A percentile compares a stretch with the other conserved stretches of the same genome.
Conservation (phyloP, 2,329 filamentous ascomycete genomes). For the Diaporthe ilicicola region DNA sequence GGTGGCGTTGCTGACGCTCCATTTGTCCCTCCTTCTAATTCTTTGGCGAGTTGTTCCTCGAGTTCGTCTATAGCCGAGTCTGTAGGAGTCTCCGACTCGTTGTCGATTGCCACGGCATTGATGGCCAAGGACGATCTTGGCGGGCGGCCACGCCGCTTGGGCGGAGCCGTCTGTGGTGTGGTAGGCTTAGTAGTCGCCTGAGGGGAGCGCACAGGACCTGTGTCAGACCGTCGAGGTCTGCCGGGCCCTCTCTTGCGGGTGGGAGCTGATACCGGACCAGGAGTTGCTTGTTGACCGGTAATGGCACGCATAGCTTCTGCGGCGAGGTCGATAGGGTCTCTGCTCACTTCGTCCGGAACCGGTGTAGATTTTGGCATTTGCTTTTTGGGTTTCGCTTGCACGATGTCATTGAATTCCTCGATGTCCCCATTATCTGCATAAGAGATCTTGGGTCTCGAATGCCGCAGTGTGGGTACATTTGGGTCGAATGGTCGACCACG, state of each 20-base stretch:
- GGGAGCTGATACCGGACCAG: background rate
- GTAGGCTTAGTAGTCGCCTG: constrained; percentile 27
- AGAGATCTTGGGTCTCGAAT: constrained; percentile 60
- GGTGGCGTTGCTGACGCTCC: background rate
- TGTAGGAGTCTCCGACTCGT: constrained; percentile 30
- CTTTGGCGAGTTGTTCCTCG: constrained; percentile 46
- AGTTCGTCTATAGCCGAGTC: constrained; percentile 43
- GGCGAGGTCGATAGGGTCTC: constrained; percentile 43
- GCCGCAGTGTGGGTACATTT: constrained; percentile 58
- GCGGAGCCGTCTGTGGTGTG: constrained; percentile 30
- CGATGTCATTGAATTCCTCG: constrained; percentile 54
- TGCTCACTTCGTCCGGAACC: constrained; percentile 28
- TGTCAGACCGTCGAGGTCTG: constrained; percentile 43
- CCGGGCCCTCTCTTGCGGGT: constrained; percentile 34
- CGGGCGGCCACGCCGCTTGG: constrained; percentile 32
- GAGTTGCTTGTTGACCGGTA: constrained; percentile 30
- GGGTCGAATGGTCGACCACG: constrained; percentile 48
- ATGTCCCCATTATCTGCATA: constrained; percentile 59
- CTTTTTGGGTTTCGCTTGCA: constrained; percentile 35
- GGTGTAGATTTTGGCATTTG: constrained; percentile 23
- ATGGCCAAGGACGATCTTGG: constrained; percentile 34
- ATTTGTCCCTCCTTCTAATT: constrained; percentile 38
- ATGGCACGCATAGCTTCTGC: constrained; percentile 45
- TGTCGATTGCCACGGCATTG: constrained; percentile 20
- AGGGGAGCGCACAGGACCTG: constrained; percentile 23